phyloP scores from a whole-genome alignment of 805 yeast species.

The Torulaspora indica region DNA sequence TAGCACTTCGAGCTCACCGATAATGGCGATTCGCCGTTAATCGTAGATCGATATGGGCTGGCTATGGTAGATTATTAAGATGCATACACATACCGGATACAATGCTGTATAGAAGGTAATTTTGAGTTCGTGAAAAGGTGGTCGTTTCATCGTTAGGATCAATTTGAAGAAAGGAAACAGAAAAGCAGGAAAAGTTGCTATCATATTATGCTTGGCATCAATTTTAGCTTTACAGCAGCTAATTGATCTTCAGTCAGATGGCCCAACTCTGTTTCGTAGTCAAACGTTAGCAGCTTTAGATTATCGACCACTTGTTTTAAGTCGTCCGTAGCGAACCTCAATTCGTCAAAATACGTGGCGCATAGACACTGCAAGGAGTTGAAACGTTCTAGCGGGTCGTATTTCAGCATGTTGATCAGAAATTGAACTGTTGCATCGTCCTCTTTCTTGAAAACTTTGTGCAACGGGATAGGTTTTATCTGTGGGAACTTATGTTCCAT shows the following conservation, averaged over 20 bases:
- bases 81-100: slow-evolving; percentile 2
- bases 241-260: slow-evolving; percentile 29
- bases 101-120: slow-evolving; percentile 1
- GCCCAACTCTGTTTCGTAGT: slow-evolving; percentile 28
- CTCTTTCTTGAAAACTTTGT: slow-evolving; percentile 55
- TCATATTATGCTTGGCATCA: slow-evolving; percentile 16
- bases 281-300: slow-evolving; percentile 28
- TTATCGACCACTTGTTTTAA: slow-evolving; percentile 19
- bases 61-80: background rate
- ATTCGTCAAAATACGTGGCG: slow-evolving; percentile 32
- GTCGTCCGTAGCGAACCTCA: slow-evolving; percentile 24
- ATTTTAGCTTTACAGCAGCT: slow-evolving; percentile 25
- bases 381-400: slow-evolving; percentile 63
- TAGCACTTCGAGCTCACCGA: no score
- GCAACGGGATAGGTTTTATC: slow-evolving; percentile 71
- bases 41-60: no score
- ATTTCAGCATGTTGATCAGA: slow-evolving; percentile 54
- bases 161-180: background rate
- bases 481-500: slow-evolving; percentile 95
- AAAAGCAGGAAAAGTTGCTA: background rate
- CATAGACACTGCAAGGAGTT: slow-evolving; percentile 44
- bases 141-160: slow-evolving; percentile 12
- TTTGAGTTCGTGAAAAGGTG: slow-evolving; percentile 1
- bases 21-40: background rate
- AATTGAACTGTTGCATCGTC: slow-evolving; percentile 49